Base-by-base conservation (phyloP, 768 basidiomycete genomes). In the Pleurotus pulmonarius region DNA sequence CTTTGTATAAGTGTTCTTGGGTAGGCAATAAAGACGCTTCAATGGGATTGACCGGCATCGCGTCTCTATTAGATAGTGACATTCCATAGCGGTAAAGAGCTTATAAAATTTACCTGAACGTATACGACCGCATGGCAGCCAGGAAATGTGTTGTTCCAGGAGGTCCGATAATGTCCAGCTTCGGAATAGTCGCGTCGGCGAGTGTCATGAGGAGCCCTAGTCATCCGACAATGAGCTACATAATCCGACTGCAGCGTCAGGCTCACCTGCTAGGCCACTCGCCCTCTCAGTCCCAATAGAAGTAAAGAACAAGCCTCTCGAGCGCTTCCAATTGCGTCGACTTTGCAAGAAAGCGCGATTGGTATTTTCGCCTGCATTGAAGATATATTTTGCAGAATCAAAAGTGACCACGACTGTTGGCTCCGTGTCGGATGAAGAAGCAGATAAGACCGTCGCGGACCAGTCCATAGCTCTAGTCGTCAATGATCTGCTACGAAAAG, bases 321-420 rank as follows among this genome's bases (percentile, higher is more conserved):
- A 76, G 61, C 83, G 88, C 65, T 78, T 83, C 79, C 90, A 82
- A 48, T 82, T 83, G 45, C 79, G 73, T 60, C 73, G 75, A 57
- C 83, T 83, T 71, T 94, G 88, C 13, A 86, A 70, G 65, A 88
- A 89, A 0, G 88, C 73, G 37, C 95, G 75, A 43, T 84, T 86
- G 1, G 88, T 85, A 57, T 88, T 88, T 69, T 97, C 94, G 6
- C 91, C 87, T 16, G 78, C 84, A 69, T 94, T 94, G 78, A 98
- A 93, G 39, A 95, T 77, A 62, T 94, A 98, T 62, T 92, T 89
- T 11, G 82, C 86, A 53, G 79, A 75, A 61, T 90, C 87, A 67
- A 94, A 94, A 1, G 80, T 76, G 61, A 96, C 70, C 58, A 89
- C 71, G 22, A 97, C 71, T 7, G 87, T 81, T 0, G 94, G 87